phyloP scores from a whole-genome alignment of 108 stramenopile genomes.

The Skeletonema costatum region DNA sequence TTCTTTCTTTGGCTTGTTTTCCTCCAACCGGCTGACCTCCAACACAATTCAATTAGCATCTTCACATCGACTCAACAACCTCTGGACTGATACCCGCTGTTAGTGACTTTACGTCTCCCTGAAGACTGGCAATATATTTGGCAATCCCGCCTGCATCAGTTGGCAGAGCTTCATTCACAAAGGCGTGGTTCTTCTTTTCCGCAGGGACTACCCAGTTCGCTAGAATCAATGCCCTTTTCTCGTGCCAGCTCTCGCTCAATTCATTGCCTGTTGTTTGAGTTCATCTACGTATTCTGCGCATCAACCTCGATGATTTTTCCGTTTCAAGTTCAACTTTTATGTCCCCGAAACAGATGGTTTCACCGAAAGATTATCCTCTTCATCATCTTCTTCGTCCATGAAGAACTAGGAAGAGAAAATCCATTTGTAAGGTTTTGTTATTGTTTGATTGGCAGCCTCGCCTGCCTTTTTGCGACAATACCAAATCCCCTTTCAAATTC shows the following conservation, averaged over 20 bases:
- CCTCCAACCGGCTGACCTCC: conserved; percentile 63
- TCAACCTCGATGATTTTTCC: conserved; percentile 83
- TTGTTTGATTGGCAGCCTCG: conserved; percentile 8
- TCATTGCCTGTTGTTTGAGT: conserved; percentile 77
- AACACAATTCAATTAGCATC: conserved; percentile 82
- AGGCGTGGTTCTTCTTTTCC: background rate
- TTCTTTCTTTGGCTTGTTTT: conserved; percentile 31
- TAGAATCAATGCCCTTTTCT: conserved; percentile 52
- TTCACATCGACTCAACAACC: conserved; percentile 89
- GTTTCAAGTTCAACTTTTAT: conserved; percentile 79
- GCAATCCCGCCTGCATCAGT: conserved; percentile 58
- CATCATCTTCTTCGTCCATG: conserved; percentile 55
- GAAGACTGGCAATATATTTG: conserved; percentile 76
- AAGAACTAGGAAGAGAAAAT: conserved; percentile 18
- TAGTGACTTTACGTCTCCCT: conserved; percentile 78
- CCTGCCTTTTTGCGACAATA: conserved; percentile 31
- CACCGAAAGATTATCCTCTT: conserved; percentile 17
- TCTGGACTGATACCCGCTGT: conserved; percentile 85
- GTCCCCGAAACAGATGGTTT: conserved; percentile 57
- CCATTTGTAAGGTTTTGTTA: conserved; percentile 13
- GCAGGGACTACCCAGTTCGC: conserved; percentile 18
- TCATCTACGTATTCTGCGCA: conserved; percentile 84
- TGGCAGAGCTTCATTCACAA: conserved; percentile 10
- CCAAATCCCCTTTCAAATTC: conserved; percentile 87
- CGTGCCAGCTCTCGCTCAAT: conserved; percentile 68